These are phyloP conservation scores for Lentinula guzmanii DNA, from an alignment of 768 basidiomycete species.

Conservation along the genomic window DNA sequence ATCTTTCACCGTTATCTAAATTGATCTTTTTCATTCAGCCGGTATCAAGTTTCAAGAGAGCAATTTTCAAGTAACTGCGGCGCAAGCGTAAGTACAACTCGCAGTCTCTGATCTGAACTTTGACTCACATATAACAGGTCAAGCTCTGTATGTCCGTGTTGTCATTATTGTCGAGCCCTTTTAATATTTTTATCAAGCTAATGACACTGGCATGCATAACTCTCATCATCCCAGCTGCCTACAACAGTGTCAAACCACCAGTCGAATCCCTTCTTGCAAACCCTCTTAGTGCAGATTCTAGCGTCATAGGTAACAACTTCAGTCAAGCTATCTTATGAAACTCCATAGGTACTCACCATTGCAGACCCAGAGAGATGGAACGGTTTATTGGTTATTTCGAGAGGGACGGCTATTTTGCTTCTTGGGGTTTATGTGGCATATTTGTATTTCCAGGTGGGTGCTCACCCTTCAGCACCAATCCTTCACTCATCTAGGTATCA, in stretches of 20 bases:
- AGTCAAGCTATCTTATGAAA: background rate
- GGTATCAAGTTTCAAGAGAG: conserved; percentile 64
- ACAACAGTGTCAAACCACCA: conserved; percentile 39
- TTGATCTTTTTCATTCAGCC: conserved; percentile 28
- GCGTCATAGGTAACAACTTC: background rate
- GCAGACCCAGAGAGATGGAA: conserved; percentile 21
- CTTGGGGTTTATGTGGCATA: conserved; percentile 71
- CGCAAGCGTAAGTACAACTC: conserved; percentile 63
- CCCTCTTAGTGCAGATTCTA: background rate
- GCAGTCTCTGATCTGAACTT: background rate
- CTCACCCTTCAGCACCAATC: conserved; percentile 1
- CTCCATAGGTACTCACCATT: conserved; percentile 3
- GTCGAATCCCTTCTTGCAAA: background rate
- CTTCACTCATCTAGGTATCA: conserved; percentile 19
- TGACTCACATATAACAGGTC: conserved; percentile 25
- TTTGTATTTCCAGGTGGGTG: conserved; percentile 65
- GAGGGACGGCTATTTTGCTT: conserved; percentile 75
- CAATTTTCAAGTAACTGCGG: conserved; percentile 75
- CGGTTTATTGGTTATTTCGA: conserved; percentile 69
- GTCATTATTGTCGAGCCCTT: background rate
- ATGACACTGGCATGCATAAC: conserved; percentile 87
- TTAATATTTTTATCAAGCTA: conserved; percentile 34
- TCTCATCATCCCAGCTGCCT: conserved; percentile 89
- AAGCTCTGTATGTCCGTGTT: conserved; percentile 32
- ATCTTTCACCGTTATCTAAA: background rate